Base-by-base conservation (phyloP, 1,284 basidiomycete species). In the Paramarasmius palmivorus region DNA sequence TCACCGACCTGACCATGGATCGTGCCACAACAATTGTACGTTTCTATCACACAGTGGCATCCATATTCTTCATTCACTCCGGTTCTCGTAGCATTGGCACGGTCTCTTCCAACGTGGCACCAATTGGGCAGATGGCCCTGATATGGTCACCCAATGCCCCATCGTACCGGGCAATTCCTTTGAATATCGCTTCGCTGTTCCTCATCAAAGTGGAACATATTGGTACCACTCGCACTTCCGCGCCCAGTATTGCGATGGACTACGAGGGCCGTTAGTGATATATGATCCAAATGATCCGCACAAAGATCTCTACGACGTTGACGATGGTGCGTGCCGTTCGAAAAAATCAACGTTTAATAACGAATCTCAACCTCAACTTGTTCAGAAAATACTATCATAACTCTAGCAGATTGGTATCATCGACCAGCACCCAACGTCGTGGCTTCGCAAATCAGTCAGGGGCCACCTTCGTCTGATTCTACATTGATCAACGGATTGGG, bases 321-420 rank as follows among this genome's bases (percentile, higher is more conserved):
- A 61, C 39, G 57, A 61, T 50, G 60, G 59, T 57, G 36, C 10
- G 32, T 38, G 7, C 8, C 6, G 2, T 32, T 12, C 17, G 15
- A 15, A n/a, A n/a, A 15, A 17, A 15, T 47, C n/a, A n/a, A n/a
- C n/a, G n/a, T n/a, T n/a, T 15, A 29, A 20, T 12, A 22, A 22
- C 42, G 20, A 12, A 37, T 35, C n/a, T n/a, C n/a, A n/a, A n/a
- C n/a, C n/a, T n/a, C 1, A 22, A 23, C 14, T 32, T 14, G n/a
- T 32, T 29, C 40, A 73, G 72, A 72, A 34, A 62, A 50, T 19
- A 76, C 74, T 7, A 51, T 76, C 20, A 68, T 76, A 26, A 66
- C 60, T 1, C 58, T 75, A 15, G 58, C 67, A 2, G 74, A 74
- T 51, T 75, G 73, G 73, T 75, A 54, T 29, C 36, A 17, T 37